A percentile compares a stretch with the other conserved stretches of the same genome.
Evolutionary conservation across 192 early-diverging fungal species (phyloP).

Genomic region (Mortierella alpina): DNA sequence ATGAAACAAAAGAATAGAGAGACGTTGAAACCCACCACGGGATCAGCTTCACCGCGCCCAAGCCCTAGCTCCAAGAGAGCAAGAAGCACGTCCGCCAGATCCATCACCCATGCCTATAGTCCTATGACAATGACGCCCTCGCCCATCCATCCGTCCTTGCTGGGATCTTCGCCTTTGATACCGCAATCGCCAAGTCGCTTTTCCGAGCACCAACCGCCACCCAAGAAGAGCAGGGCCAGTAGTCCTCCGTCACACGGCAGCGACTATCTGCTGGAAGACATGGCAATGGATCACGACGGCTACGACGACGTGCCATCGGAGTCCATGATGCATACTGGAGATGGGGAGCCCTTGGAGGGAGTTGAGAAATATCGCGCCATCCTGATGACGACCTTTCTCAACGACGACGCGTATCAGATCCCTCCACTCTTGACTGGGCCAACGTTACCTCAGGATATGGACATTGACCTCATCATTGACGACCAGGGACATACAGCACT

Average conservation of each 20-base stretch:
- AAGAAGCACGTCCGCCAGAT: constrained; percentile 34
- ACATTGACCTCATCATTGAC: constrained; percentile 90
- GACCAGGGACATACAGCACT: constrained; percentile 94
- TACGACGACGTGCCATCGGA: constrained; percentile 1
- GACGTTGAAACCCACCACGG: neutral
- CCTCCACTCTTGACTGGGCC: constrained; percentile 60
- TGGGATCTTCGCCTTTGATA: constrained; percentile 30
- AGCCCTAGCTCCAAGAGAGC: constrained; percentile 27
- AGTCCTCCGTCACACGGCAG: constrained; percentile 9
- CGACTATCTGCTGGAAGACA: constrained; percentile 9
- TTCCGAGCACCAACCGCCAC: constrained; percentile 8
- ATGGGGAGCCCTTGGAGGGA: constrained; percentile 30
- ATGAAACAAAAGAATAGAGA: constrained; percentile 22
- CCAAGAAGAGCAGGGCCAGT: constrained; percentile 15
- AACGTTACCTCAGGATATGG: constrained; percentile 62
- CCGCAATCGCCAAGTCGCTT: constrained; percentile 43
- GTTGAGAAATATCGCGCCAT: constrained; percentile 75
- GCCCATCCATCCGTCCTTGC: constrained; percentile 35
- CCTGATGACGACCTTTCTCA: constrained; percentile 88
- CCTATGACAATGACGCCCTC: constrained; percentile 42
- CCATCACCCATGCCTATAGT: constrained; percentile 13
- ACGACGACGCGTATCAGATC: constrained; percentile 75
- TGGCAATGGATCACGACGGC: constrained; percentile 13
- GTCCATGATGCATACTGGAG: neutral
- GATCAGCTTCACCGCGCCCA: constrained; percentile 20